phyloP scores from a whole-genome alignment of 306 rosid species.

The Leucaena leucocephala region DNA sequence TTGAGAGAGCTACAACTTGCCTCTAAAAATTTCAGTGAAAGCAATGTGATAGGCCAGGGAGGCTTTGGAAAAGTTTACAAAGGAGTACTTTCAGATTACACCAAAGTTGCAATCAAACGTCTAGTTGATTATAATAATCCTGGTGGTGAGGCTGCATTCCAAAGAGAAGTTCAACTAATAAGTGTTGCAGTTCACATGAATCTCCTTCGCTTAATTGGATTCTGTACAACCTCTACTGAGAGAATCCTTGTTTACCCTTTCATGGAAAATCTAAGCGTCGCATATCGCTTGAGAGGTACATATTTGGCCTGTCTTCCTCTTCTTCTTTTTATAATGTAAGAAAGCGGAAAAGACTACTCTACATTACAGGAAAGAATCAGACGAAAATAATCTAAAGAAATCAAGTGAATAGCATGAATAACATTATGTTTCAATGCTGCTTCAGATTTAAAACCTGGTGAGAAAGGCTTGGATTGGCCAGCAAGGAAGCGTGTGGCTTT shows the following conservation, averaged over 20 bases:
- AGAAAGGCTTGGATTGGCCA: slow-evolving; percentile 57
- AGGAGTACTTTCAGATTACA: slow-evolving; percentile 75
- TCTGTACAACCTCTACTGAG: slow-evolving; percentile 75
- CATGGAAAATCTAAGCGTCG: slow-evolving; percentile 94
- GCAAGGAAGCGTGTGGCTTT: slow-evolving; percentile 53
- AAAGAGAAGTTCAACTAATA: slow-evolving; percentile 83
- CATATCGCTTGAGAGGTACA: slow-evolving; percentile 82
- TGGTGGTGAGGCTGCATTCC: slow-evolving; percentile 93
- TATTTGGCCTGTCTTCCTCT: background rate
- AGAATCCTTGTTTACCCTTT: slow-evolving; percentile 96
- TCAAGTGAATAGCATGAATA: too few relatives aligned
- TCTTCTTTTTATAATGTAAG: too few relatives aligned
- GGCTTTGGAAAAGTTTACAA: slow-evolving; percentile 96
- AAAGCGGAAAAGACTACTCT: too few relatives aligned
- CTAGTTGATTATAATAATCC: slow-evolving; percentile 77
- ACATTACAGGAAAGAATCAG: too few relatives aligned
- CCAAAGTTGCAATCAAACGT: slow-evolving; percentile 84
- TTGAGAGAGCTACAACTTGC: too few relatives aligned
- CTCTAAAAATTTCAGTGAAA: too few relatives aligned
- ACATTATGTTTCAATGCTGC: slow-evolving; percentile 10
- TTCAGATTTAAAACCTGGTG: slow-evolving; percentile 51
- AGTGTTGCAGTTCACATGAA: slow-evolving; percentile 93
- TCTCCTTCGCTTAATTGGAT: slow-evolving; percentile 83
- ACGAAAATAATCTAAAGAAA: too few relatives aligned
- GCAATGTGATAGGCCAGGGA: slow-evolving; percentile 38